Evolutionary conservation across 306 rosid species (phyloP), one percentile per base, ranked within the genome.

Genomic region (Trifolium pratense): DNA sequence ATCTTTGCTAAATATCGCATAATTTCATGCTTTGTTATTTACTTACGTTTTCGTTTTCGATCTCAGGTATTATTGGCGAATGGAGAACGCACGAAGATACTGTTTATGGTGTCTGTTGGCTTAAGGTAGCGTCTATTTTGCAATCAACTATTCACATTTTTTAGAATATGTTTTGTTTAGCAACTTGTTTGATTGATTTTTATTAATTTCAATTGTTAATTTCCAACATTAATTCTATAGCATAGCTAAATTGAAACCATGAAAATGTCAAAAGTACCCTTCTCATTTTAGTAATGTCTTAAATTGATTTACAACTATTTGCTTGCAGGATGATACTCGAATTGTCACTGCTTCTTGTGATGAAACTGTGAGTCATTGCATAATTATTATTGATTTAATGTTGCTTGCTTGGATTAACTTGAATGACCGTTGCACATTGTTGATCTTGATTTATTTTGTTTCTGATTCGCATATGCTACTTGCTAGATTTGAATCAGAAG

Each of bases 261-360:
- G 32, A 29, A 29, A 29, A 29, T 29, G 32, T 29, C 32, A 29
- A 3, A 29, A 29, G 31, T 29, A 29, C 31, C 31, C 31, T 29
- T 29, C 32, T 78, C 51, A 20, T 26, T 18, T 26, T 2, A 4
- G 11, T 12, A 6, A 10, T 76, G 10, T 60, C 9, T 42, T 78
- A 36, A 62, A 58, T 46, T 65, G 14, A 3, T 40, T 63, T 57
- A 14, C 46, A 57, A 46, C 23, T 70, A 18, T 74, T 43, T 82
- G n/a, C n/a, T n/a, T n/a, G 69, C 90, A 94, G 99, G 96, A 82
- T 8, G 97, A 83, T 73, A 78, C 87, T 13, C 97, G 85, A 57
- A 84, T 91, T 77, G 74, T 94, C 71, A 88, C 99, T 9, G 99
- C 97, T 74, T 91, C 99, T 23, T 95, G 97, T 32, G 99, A 94